Evolutionary conservation across 2,329 filamentous ascomycete genomes (phyloP).

Genomic region (Cercospora sesami): DNA sequence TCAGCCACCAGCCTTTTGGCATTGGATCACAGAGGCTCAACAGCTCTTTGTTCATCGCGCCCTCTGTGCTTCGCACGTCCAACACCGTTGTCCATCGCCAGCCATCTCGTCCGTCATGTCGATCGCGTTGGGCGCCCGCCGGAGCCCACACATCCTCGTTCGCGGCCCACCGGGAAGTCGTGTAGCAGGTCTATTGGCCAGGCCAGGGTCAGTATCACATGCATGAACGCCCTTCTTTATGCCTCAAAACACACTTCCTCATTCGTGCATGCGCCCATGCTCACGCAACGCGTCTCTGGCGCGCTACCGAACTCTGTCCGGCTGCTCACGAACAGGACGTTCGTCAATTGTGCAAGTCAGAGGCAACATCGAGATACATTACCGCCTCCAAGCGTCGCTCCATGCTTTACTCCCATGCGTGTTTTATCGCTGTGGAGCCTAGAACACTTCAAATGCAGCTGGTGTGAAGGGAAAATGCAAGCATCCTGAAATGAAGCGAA

Average conservation of each 20-base stretch:
- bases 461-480: not conserved
- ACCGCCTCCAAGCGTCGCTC: not conserved
- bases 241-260: slow-evolving; percentile 20
- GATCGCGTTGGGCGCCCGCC: not conserved
- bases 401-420: not conserved
- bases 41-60: not conserved
- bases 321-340: not conserved
- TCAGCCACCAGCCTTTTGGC: not conserved
- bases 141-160: slow-evolving; percentile 1
- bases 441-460: not conserved
- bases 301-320: not conserved
- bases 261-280: slow-evolving; percentile 7
- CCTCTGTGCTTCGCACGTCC: not conserved
- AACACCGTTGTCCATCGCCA: not conserved
- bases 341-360: not conserved
- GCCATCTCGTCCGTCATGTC: not conserved
- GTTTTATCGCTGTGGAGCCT: not conserved
- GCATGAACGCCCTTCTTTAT: slow-evolving; percentile 16
- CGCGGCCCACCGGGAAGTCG: slow-evolving; percentile 14
- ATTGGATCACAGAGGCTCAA: not conserved
- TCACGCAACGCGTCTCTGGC: slow-evolving; percentile 2
- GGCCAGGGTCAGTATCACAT: slow-evolving; percentile 13
- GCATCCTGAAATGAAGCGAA: not conserved
- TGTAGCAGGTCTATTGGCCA: slow-evolving; percentile 15
- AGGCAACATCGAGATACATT: not conserved